A percentile compares a stretch with the other conserved stretches of the same genome.
These are phyloP conservation scores for Acacia acuminata DNA, from an alignment of 306 rosid species.

Conservation along the genomic window DNA sequence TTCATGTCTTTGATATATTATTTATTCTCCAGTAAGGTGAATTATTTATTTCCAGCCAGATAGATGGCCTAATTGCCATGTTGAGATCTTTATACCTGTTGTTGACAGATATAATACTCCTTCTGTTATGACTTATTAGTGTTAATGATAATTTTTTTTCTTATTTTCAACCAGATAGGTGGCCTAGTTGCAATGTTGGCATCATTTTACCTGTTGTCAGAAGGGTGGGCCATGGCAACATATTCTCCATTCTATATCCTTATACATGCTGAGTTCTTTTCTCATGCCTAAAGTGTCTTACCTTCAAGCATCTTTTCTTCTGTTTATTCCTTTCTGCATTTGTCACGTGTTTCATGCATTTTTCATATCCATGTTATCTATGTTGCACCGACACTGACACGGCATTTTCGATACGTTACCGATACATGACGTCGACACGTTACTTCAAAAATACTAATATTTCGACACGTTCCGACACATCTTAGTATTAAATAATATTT, in stretches of 20 bases:
- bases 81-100: slow-evolving; percentile 75
- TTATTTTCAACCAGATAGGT: slow-evolving; percentile 70
- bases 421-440: too few relatives aligned
- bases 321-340: slow-evolving; percentile 20
- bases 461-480: too few relatives aligned
- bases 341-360: slow-evolving; percentile 9
- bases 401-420: too few relatives aligned
- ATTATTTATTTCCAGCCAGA: slow-evolving; percentile 47
- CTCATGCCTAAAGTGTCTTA: slow-evolving; percentile 19
- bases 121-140: neutral
- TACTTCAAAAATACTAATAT: too few relatives aligned
- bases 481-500: too few relatives aligned
- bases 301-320: slow-evolving; percentile 11
- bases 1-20: slow-evolving; percentile 24
- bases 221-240: slow-evolving; percentile 92
- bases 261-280: slow-evolving; percentile 23
- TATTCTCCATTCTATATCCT: slow-evolving; percentile 96
- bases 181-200: slow-evolving; percentile 95
- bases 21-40: slow-evolving; percentile 31
- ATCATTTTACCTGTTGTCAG: slow-evolving; percentile 83
- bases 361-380: slow-evolving; percentile 23
- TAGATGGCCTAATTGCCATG: slow-evolving; percentile 90
- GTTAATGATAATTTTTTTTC: slow-evolving; percentile 8
- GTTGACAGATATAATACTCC: slow-evolving; percentile 46
- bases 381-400: too few relatives aligned